Evolutionary conservation across 495 filamentous ascomycete genomes (phyloP).

Genomic region (Penicillium desertorum): DNA sequence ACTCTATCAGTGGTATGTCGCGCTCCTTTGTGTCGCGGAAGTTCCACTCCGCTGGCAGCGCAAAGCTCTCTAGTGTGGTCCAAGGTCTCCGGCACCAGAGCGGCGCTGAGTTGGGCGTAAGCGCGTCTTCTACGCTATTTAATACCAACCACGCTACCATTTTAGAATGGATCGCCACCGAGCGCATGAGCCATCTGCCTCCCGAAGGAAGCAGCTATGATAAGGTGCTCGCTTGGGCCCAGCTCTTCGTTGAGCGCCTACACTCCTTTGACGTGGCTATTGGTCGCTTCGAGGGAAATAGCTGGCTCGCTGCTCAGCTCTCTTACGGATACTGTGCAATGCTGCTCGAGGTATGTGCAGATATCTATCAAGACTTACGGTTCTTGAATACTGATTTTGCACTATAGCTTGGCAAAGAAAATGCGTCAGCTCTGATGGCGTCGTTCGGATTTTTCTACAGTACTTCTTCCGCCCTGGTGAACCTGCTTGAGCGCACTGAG

Average conservation of each 20-base stretch:
- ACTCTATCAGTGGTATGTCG: slow-evolving; percentile 26
- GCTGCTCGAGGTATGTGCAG: slow-evolving; percentile 35
- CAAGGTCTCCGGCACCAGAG: slow-evolving; percentile 28
- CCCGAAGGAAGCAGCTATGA: slow-evolving; percentile 43
- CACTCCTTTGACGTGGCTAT: slow-evolving; percentile 37
- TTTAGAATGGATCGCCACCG: slow-evolving; percentile 29
- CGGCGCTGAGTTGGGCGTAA: slow-evolving; percentile 26
- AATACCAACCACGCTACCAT: slow-evolving; percentile 31
- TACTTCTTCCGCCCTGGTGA: slow-evolving; percentile 25
- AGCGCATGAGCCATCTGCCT: slow-evolving; percentile 41
- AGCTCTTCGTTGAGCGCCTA: slow-evolving; percentile 30
- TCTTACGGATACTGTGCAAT: slow-evolving; percentile 41
- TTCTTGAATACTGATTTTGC: slow-evolving; percentile 1
- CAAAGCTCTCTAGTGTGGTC: slow-evolving; percentile 29
- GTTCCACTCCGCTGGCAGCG: slow-evolving; percentile 18
- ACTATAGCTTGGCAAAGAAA: slow-evolving; percentile 29
- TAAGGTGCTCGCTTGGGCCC: slow-evolving; percentile 38
- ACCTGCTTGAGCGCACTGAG: slow-evolving; percentile 30
- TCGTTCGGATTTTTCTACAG: slow-evolving; percentile 32
- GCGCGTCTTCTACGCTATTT: slow-evolving; percentile 16
- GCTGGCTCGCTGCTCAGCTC: slow-evolving; percentile 37
- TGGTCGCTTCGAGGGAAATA: slow-evolving; percentile 35
- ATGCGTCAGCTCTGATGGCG: slow-evolving; percentile 25
- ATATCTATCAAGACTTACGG: not conserved
- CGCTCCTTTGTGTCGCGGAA: slow-evolving; percentile 23